phyloP scores from a whole-genome alignment of 495 filamentous ascomycete genomes.

The Hypoxylon trugodes region DNA sequence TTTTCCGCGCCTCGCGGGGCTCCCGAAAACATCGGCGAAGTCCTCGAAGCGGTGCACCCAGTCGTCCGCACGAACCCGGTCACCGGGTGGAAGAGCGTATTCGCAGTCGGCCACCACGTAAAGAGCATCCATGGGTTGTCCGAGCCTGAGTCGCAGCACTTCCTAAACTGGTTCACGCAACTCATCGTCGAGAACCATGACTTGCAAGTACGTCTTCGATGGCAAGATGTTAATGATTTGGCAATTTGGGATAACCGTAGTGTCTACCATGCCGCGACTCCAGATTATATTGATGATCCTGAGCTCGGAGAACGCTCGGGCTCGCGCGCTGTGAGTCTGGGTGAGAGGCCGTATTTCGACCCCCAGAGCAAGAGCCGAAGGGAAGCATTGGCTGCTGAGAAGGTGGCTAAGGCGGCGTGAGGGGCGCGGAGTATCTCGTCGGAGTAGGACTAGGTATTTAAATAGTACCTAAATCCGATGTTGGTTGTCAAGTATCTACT shows the following conservation, averaged over 20 bases:
- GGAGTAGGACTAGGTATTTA: too few relatives aligned
- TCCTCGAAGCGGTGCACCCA: slow-evolving; percentile 71
- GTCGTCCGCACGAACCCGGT: slow-evolving; percentile 84
- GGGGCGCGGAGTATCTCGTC: background rate
- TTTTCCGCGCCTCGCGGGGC: slow-evolving; percentile 66
- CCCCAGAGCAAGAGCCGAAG: slow-evolving; percentile 64
- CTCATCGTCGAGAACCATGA: slow-evolving; percentile 82
- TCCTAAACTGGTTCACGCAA: slow-evolving; percentile 69
- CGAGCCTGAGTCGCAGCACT: slow-evolving; percentile 67
- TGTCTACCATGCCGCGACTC: slow-evolving; percentile 75
- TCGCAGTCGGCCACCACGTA: slow-evolving; percentile 69
- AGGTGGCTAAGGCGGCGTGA: background rate
- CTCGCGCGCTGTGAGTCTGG: slow-evolving; percentile 69
- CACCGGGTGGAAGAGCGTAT: slow-evolving; percentile 80
- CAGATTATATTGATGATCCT: slow-evolving; percentile 68
- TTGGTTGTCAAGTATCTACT: too few relatives aligned
- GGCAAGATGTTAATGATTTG: slow-evolving; percentile 67
- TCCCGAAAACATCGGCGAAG: slow-evolving; percentile 72
- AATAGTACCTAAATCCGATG: too few relatives aligned
- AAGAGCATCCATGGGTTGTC: slow-evolving; percentile 71
- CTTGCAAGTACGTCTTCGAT: slow-evolving; percentile 75
- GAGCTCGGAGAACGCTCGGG: slow-evolving; percentile 67
- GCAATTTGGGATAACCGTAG: slow-evolving; percentile 85
- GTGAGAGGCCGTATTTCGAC: slow-evolving; percentile 76
- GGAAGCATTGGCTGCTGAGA: slow-evolving; percentile 59